Evolutionary conservation across 2,329 filamentous ascomycete genomes (phyloP).

Genomic region (Stagonosporopsis chrysanthemi): DNA sequence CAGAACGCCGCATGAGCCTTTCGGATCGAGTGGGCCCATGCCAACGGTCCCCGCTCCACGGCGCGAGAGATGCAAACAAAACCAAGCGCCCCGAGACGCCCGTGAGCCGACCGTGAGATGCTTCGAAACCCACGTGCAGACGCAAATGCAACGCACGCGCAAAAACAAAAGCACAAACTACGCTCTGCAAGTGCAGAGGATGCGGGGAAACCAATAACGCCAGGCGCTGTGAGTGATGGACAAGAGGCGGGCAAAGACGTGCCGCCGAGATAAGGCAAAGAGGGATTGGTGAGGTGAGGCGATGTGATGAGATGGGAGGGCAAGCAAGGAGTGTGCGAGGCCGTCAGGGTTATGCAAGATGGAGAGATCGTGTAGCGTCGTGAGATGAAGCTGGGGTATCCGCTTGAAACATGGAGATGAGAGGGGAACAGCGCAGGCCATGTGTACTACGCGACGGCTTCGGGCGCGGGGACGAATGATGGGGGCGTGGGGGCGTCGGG

Average conservation of each 20-base stretch:
- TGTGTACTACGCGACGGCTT: conserved; percentile 16
- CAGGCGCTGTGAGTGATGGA: conserved; percentile 11
- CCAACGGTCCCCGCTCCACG: no score
- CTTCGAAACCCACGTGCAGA: background rate
- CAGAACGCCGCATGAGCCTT: no score
- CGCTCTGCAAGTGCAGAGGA: background rate
- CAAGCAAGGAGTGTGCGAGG: background rate
- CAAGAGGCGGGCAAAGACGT: background rate
- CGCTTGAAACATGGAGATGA: conserved; percentile 1
- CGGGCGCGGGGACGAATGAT: conserved; percentile 24
- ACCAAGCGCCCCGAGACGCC: background rate
- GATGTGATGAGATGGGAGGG: background rate
- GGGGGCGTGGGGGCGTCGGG: conserved; percentile 14
- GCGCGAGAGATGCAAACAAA: no score
- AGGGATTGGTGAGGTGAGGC: background rate
- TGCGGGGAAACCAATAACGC: conserved; percentile 2
- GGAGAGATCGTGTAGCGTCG: background rate
- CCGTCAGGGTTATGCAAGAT: conserved; percentile 12
- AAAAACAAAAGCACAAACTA: background rate
- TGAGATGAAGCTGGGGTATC: conserved; percentile 9
- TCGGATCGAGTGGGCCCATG: no score
- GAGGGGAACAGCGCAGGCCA: conserved; percentile 5
- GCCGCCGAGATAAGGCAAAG: background rate
- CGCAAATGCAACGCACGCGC: no score
- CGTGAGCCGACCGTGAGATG: background rate